Evolutionary conservation across 345 rosid genomes (phyloP).

Genomic region (Mercurialis annua): DNA sequence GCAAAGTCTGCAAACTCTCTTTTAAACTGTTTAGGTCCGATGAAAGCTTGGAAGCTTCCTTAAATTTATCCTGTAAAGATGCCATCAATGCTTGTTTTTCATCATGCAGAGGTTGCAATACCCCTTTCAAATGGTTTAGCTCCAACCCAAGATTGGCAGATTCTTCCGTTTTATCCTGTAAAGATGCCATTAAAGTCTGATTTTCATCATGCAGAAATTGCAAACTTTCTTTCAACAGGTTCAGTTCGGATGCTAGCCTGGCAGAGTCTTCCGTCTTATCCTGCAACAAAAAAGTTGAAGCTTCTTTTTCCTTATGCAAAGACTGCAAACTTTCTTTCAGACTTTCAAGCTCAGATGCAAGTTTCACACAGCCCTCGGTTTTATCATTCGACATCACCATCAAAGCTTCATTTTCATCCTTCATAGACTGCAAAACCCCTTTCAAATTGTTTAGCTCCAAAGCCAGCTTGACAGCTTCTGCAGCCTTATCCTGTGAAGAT

Average conservation of each 20-base stretch:
- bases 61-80: conserved; percentile 6
- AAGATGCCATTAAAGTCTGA: conserved; percentile 10
- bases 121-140: conserved; percentile 19
- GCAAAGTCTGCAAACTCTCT: conserved; percentile 13
- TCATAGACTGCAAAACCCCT: conserved; percentile 35
- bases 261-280: conserved; percentile 23
- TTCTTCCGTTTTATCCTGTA: conserved; percentile 10
- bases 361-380: conserved; percentile 15
- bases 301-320: conserved; percentile 23
- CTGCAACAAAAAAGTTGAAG: conserved; percentile 1
- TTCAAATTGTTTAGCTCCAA: conserved; percentile 42
- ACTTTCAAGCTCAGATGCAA: conserved; percentile 18
- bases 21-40: conserved; percentile 16
- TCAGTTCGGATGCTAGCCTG: conserved; percentile 20
- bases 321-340: conserved; percentile 16
- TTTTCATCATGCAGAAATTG: conserved; percentile 18
- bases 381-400: conserved; percentile 9
- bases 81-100: conserved; percentile 21
- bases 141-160: conserved; percentile 16
- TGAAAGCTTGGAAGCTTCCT: conserved; percentile 19
- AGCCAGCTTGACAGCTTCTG: conserved; percentile 44
- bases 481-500: conserved; percentile 51
- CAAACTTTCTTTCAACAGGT: conserved; percentile 23
- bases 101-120: conserved; percentile 14
- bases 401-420: conserved; percentile 22